Percentiles rank a stretch among this genome's conserved stretches.
Evolutionary conservation across 1,139 yeast genomes (phyloP).

Genomic region (Saccharomyces uvarum): DNA sequence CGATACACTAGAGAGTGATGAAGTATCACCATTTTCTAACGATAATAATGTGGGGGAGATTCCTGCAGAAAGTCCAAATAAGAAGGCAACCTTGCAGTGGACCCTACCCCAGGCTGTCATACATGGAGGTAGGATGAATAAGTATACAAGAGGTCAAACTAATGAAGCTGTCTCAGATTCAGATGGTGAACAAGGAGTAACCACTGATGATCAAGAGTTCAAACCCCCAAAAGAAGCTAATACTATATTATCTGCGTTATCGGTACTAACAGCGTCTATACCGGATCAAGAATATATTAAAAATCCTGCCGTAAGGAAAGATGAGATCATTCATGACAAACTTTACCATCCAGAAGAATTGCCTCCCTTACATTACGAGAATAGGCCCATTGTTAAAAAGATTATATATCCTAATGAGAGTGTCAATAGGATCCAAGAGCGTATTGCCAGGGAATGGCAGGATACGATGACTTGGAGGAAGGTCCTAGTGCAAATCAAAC

Average conservation of each 20-base stretch:
- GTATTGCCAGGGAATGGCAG: slow-evolving; percentile 86
- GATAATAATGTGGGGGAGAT: slow-evolving; percentile 29
- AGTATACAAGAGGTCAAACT: slow-evolving; percentile 32
- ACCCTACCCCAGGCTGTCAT: slow-evolving; percentile 20
- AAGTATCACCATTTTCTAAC: neutral
- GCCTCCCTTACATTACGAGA: slow-evolving; percentile 43
- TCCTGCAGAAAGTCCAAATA: slow-evolving; percentile 31
- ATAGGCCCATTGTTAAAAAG: slow-evolving; percentile 22
- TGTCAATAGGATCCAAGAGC: slow-evolving; percentile 55
- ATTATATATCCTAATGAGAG: slow-evolving; percentile 28
- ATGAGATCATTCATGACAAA: slow-evolving; percentile 72
- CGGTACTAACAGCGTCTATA: slow-evolving; percentile 68
- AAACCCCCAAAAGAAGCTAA: slow-evolving; percentile 48
- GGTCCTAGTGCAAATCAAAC: slow-evolving; percentile 74
- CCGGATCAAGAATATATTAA: slow-evolving; percentile 65
- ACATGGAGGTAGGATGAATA: slow-evolving; percentile 25
- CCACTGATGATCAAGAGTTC: slow-evolving; percentile 23
- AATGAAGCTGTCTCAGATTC: slow-evolving; percentile 13
- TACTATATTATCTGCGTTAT: slow-evolving; percentile 49
- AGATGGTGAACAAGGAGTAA: slow-evolving; percentile 13
- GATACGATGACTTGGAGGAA: slow-evolving; percentile 83
- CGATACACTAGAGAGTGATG: slow-evolving; percentile 2
- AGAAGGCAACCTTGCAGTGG: slow-evolving; percentile 23
- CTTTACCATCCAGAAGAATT: slow-evolving; percentile 57
- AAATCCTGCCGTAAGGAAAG: slow-evolving; percentile 48